phyloP scores from a whole-genome alignment of 371 early-diverging fungal genomes.

The Mucor racemosus region DNA sequence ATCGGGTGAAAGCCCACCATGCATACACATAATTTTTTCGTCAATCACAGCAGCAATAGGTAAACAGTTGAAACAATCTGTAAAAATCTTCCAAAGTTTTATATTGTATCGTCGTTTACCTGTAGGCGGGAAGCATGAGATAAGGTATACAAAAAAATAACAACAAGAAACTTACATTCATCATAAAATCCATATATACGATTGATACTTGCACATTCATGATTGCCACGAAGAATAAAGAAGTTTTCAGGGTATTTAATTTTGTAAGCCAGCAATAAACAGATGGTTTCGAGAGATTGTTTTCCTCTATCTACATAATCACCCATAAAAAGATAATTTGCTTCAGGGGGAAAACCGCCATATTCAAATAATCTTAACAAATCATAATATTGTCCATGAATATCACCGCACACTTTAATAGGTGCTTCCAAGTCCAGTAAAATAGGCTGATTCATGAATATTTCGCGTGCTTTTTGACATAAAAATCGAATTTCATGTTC shows the following conservation, averaged over 20 bases:
- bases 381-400: conserved; percentile 95
- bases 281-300: conserved; percentile 82
- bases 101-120: conserved; percentile 93
- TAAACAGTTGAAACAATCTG: conserved; percentile 97
- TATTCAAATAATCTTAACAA: conserved; percentile 92
- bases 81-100: conserved; percentile 98
- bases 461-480: conserved; percentile 87
- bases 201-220: conserved; percentile 94
- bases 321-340: conserved; percentile 94
- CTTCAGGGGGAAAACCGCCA: conserved; percentile 91
- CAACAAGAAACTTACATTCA: conserved; percentile 70
- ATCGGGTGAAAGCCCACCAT: conserved; percentile 98
- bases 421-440: conserved; percentile 96
- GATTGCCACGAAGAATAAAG: conserved; percentile 95
- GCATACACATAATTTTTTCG: conserved; percentile 97
- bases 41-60: conserved; percentile 98
- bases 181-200: conserved; percentile 99
- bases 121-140: background rate
- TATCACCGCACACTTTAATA: conserved; percentile 88
- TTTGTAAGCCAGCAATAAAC: conserved; percentile 86
- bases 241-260: conserved; percentile 97
- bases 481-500: conserved; percentile 89
- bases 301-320: conserved; percentile 97
- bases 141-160: conserved; percentile 69
- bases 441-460: conserved; percentile 93